Conservation (phyloP, 352 stramenopile genomes). For the Pythium phragmiticola region DNA sequence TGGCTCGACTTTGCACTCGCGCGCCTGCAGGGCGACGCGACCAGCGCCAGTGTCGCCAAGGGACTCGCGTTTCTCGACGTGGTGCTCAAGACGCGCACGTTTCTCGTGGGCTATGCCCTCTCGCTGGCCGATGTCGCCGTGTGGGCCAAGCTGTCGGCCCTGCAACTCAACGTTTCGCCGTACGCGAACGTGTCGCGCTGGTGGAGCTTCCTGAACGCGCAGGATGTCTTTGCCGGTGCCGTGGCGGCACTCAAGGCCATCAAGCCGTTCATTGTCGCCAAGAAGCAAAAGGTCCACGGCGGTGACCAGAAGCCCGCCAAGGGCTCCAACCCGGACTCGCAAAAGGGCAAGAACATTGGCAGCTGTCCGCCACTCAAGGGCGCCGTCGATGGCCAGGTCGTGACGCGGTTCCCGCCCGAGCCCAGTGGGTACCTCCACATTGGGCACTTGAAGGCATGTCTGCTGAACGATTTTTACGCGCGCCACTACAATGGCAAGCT, state of each 20-base stretch:
- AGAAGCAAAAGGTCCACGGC: conserved; percentile 20
- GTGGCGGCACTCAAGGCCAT: conserved; percentile 53
- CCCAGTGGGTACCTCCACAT: conserved; percentile 99
- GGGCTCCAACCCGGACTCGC: conserved; percentile 27
- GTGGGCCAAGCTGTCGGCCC: conserved; percentile 72
- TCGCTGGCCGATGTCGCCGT: conserved; percentile 96
- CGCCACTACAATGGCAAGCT: conserved; percentile 97
- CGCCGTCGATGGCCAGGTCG: conserved; percentile 93
- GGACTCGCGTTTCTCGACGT: conserved; percentile 87
- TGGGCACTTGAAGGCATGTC: conserved; percentile 98
- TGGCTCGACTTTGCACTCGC: conserved; percentile 93
- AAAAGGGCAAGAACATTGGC: conserved; percentile 83
- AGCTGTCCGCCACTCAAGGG: conserved; percentile 94
- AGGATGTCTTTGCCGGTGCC: conserved; percentile 60
- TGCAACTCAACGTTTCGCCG: conserved; percentile 43
- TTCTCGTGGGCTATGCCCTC: conserved; percentile 91
- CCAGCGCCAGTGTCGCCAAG: conserved; percentile 28
- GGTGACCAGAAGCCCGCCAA: conserved; percentile 28
- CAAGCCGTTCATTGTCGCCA: conserved; percentile 25
- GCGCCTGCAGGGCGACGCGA: conserved; percentile 37
- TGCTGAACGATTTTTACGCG: conserved; percentile 99
- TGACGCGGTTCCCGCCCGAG: conserved; percentile 99
- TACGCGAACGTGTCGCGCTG: conserved; percentile 79
- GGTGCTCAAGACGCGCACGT: conserved; percentile 89
- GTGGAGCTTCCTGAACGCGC: conserved; percentile 56